Evolutionary conservation across 2,329 filamentous ascomycete species (phyloP).

Genomic region (Aspergillus sp.): DNA sequence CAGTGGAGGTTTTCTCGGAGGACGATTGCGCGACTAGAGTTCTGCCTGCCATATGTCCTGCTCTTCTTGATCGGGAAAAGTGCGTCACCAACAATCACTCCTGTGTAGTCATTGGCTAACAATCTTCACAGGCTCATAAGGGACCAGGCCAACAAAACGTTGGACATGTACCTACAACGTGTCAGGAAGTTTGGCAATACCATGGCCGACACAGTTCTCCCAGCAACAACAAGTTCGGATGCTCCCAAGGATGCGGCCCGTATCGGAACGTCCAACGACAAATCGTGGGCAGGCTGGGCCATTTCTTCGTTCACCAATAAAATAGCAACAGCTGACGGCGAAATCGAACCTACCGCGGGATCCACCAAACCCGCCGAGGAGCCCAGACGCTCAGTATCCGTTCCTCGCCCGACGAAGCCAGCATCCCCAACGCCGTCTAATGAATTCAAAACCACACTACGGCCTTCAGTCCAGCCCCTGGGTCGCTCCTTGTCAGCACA

Average conservation of each 20-base stretch:
- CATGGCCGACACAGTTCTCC: constrained; percentile 78
- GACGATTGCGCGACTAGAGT: constrained; percentile 86
- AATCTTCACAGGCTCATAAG: constrained; percentile 63
- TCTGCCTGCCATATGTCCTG: constrained; percentile 78
- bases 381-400: constrained; percentile 47
- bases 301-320: constrained; percentile 99
- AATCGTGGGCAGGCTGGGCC: constrained; percentile 91
- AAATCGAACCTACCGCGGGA: constrained; percentile 68
- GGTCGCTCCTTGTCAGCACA: constrained; percentile 43
- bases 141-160: constrained; percentile 84
- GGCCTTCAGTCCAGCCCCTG: constrained; percentile 29
- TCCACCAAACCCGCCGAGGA: constrained; percentile 46
- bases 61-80: constrained; percentile 92
- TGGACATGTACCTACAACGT: constrained; percentile 81
- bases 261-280: constrained; percentile 73
- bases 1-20: constrained; percentile 79
- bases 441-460: constrained; percentile 24
- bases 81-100: constrained; percentile 24
- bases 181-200: constrained; percentile 74
- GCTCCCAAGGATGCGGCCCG: constrained; percentile 57
- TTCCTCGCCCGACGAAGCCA: constrained; percentile 44
- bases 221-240: constrained; percentile 59
- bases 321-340: constrained; percentile 75
- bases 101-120: background rate
- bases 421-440: constrained; percentile 27